Evolutionary conservation across 2,329 filamentous ascomycete genomes (phyloP), one percentile per base, ranked within the genome.

Genomic region (Aspergillus quadrilineatus): DNA sequence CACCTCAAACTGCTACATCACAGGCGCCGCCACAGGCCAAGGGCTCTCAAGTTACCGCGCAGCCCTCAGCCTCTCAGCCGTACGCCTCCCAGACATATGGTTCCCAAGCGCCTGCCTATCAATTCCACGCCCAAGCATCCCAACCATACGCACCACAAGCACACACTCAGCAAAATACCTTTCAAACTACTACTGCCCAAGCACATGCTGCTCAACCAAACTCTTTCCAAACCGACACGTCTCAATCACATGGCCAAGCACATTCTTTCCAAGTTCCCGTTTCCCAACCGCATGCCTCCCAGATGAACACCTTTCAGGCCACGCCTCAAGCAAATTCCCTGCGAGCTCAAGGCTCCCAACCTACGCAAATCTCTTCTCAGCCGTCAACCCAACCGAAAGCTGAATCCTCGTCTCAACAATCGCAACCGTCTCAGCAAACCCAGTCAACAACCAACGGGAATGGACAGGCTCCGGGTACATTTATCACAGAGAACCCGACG

Each of bases 401-500:
- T 22, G 22, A 22, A 22, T 22, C 22, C 3, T 22, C 3, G 22
- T 22, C 22, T 22, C 22, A 22, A 22, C 22, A 22, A 17, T 22
- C 39, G 1, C 39, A 42, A 22, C 6, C n/a, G 17, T 17, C 39
- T 9, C 39, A 42, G 22, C 39, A n/a, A 22, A 12, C 2, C n/a
- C 39, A 42, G 39, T 4, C 39, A 26, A 10, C n/a, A 12, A 56
- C 44, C n/a, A 56, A 61, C 29, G 42, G 59, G n/a, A 58, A 63
- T 28, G 60, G 57, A n/a, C 55, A 61, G 44, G 26, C 50, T 3
- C 56, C 53, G 41, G 32, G 51, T 36, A 56, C 55, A 9, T 61
- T 58, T n/a, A 44, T 47, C 26, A 42, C 55, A 26, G 55, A 57
- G n/a, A 45, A 45, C 36, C 47, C 60, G 4, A 30, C 43, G n/a